Evolutionary conservation across 805 yeast genomes (phyloP).

Genomic region (Allodekkera sacchari): DNA sequence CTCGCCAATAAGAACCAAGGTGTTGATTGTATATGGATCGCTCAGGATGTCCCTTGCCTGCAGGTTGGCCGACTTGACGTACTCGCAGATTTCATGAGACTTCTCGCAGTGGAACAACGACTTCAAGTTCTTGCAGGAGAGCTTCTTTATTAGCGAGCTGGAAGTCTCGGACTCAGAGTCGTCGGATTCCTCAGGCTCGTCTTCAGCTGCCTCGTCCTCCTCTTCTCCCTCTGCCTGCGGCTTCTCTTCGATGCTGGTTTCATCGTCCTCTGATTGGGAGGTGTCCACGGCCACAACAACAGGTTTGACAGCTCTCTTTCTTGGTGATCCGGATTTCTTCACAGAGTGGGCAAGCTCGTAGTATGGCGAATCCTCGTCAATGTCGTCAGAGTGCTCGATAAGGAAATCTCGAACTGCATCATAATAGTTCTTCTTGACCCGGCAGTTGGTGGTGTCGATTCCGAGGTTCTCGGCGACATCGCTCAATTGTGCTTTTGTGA

Average conservation of each 20-base stretch:
- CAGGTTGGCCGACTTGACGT: slow-evolving; percentile 16
- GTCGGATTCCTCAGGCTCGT: slow-evolving; percentile 48
- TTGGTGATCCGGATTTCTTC: slow-evolving; percentile 6
- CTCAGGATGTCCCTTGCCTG: slow-evolving; percentile 24
- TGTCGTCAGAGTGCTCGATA: slow-evolving; percentile 13
- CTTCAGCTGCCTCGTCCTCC: slow-evolving; percentile 71
- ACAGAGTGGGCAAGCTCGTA: slow-evolving; percentile 18
- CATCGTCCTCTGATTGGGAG: slow-evolving; percentile 65
- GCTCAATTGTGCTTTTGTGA: slow-evolving; percentile 23
- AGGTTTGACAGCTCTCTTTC: slow-evolving; percentile 7
- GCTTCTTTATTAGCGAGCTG: background rate
- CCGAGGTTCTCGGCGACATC: slow-evolving; percentile 24
- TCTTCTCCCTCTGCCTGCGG: slow-evolving; percentile 30
- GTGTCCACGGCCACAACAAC: slow-evolving; percentile 7
- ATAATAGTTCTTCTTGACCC: slow-evolving; percentile 22
- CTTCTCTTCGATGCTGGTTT: slow-evolving; percentile 54
- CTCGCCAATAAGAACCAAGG: slow-evolving; percentile 18
- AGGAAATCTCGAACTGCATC: slow-evolving; percentile 17
- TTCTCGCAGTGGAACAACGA: slow-evolving; percentile 6
- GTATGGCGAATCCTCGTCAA: slow-evolving; percentile 18
- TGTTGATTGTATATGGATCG: slow-evolving; percentile 25
- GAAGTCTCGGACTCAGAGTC: no score
- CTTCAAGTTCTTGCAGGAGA: background rate
- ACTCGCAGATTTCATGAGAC: slow-evolving; percentile 11
- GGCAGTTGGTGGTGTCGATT: slow-evolving; percentile 14